Evolutionary conservation across 257 asterid species (phyloP).

Genomic region (Nicotiana noctiflora): DNA sequence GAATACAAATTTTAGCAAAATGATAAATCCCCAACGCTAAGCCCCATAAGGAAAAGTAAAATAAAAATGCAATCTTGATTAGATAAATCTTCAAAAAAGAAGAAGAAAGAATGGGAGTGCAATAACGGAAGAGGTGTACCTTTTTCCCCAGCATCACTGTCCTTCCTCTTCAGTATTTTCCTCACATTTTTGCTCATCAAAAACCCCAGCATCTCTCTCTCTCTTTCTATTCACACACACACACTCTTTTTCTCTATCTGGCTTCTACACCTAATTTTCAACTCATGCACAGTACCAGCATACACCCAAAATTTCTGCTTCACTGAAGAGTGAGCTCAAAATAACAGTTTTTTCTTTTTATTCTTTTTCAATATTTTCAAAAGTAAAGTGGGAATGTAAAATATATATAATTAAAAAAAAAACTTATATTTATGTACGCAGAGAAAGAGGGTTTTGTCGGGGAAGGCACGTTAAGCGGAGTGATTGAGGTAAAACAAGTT

Average conservation of each 20-base stretch:
- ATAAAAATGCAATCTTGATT: neutral
- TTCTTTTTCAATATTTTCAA: no score
- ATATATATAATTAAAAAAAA: neutral
- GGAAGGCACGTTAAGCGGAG: neutral
- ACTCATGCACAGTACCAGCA: neutral
- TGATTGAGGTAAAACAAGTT: neutral
- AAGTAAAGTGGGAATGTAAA: neutral
- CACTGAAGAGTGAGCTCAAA: neutral
- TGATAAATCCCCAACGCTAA: neutral
- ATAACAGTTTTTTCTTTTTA: neutral
- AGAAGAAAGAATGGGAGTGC: neutral
- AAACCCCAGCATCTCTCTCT: constrained; percentile 47
- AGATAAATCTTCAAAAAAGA: neutral
- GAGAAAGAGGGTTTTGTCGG: neutral
- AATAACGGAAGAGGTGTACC: constrained; percentile 29
- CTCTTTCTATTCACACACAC: neutral
- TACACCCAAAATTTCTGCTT: neutral
- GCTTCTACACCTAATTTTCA: neutral
- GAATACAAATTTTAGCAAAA: neutral
- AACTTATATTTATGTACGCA: neutral
- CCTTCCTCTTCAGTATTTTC: constrained; percentile 88
- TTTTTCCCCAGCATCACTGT: constrained; percentile 92
- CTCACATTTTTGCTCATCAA: constrained; percentile 65
- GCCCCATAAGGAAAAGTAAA: neutral
- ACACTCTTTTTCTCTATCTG: neutral